Evolutionary conservation across 2,329 filamentous ascomycete genomes (phyloP).

Genomic region (Rasamsonia emersonii): DNA sequence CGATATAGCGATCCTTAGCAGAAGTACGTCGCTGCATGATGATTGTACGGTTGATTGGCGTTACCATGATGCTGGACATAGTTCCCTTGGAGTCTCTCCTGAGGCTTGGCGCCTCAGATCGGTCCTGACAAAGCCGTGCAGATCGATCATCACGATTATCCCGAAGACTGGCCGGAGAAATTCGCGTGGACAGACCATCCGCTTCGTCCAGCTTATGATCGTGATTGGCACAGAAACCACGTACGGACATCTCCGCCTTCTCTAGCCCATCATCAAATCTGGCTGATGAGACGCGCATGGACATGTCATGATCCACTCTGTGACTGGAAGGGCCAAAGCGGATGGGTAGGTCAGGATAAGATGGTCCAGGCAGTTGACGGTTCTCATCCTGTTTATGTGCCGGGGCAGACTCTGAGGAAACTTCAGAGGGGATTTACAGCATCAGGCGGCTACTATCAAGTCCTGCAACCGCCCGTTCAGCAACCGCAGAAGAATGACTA

Average conservation of each 20-base stretch:
- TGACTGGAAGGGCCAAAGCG: conserved; percentile 1
- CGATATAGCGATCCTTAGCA: conserved; percentile 1
- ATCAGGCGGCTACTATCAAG: too few species aligned
- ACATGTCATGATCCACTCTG: conserved; percentile 2
- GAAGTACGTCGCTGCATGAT: background rate
- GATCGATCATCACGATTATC: conserved; percentile 1
- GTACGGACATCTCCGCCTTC: conserved; percentile 1
- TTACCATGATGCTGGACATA: background rate
- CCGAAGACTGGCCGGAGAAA: background rate
- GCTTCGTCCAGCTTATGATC: conserved; percentile 1
- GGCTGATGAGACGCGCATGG: too few species aligned
- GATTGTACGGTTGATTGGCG: background rate
- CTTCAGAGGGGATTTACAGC: too few species aligned
- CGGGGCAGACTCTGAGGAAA: too few species aligned
- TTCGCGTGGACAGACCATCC: conserved; percentile 1
- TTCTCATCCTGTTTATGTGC: conserved; percentile 2
- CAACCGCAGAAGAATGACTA: too few species aligned
- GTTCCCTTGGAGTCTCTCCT: background rate
- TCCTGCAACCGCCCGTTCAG: too few species aligned
- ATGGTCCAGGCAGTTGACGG: conserved; percentile 1
- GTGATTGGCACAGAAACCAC: background rate
- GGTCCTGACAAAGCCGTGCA: background rate
- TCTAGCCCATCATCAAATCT: conserved; percentile 2
- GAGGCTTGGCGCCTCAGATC: too few species aligned
- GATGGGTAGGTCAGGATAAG: conserved; percentile 2